These are phyloP conservation scores for Schizosaccharomyces japonicus DNA, from an alignment of 805 yeast genomes.

Conservation along the genomic window DNA sequence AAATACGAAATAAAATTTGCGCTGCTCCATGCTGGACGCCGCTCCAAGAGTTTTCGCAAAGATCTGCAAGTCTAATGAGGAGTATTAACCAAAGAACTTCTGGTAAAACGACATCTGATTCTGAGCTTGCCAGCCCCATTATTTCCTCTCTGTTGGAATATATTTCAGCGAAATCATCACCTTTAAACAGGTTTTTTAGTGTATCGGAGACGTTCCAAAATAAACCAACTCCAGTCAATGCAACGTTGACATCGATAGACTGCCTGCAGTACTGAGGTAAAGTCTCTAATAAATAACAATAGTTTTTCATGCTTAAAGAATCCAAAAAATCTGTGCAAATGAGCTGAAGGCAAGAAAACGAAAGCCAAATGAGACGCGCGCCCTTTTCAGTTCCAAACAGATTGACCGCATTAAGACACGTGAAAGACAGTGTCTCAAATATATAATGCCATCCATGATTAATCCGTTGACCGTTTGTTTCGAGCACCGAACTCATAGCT, in stretches of 20 bases:
- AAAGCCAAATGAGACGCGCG: slow-evolving; percentile 17
- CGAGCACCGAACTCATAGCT: neutral
- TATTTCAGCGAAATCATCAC: neutral
- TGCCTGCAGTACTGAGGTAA: slow-evolving; percentile 52
- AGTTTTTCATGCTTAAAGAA: slow-evolving; percentile 40
- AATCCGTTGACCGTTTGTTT: slow-evolving; percentile 5
- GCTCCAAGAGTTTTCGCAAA: slow-evolving; percentile 40
- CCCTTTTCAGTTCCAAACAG: neutral
- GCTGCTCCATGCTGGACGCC: slow-evolving; percentile 79
- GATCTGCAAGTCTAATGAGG: slow-evolving; percentile 33
- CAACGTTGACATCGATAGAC: slow-evolving; percentile 50
- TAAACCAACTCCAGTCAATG: slow-evolving; percentile 74
- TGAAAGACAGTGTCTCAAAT: neutral
- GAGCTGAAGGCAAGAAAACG: slow-evolving; percentile 64
- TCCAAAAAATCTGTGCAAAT: slow-evolving; percentile 68
- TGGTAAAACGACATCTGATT: neutral
- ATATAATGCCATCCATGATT: slow-evolving; percentile 5
- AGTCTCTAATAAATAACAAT: slow-evolving; percentile 44
- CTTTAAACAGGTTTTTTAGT: neutral
- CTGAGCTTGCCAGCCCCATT: neutral
- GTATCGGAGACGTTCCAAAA: slow-evolving; percentile 75
- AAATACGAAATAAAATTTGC: slow-evolving; percentile 65
- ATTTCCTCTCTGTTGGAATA: neutral
- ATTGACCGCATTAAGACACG: neutral
- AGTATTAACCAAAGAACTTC: slow-evolving; percentile 35